phyloP scores from a whole-genome alignment of 306 rosid species.

The Quercus rubra region DNA sequence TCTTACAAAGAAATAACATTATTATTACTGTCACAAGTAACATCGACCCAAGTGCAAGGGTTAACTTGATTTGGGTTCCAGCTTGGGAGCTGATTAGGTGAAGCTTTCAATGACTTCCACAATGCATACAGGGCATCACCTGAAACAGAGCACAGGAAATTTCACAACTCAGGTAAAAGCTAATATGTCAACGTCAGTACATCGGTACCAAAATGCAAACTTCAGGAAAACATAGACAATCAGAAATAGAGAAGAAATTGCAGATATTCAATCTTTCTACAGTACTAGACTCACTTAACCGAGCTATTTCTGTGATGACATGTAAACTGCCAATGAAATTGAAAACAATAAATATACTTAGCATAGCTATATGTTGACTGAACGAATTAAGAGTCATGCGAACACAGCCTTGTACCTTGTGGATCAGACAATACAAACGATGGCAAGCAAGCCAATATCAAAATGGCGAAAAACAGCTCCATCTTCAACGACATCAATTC shows the following conservation, averaged over 20 bases:
- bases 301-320: not conserved
- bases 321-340: not conserved
- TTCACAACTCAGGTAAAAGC: conserved; percentile 18
- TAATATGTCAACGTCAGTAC: conserved; percentile 11
- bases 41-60: conserved; percentile 95
- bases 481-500: conserved; percentile 48
- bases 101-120: conserved; percentile 57
- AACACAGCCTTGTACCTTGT: conserved; percentile 56
- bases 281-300: not conserved
- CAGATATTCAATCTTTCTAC: not conserved
- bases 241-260: not conserved
- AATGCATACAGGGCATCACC: conserved; percentile 82
- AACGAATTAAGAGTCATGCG: not conserved
- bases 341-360: conserved; percentile 4
- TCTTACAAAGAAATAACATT: conserved; percentile 77
- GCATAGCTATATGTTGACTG: conserved; percentile 1
- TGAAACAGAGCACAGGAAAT: conserved; percentile 34
- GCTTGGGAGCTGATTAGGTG: conserved; percentile 64
- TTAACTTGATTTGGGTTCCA: conserved; percentile 90
- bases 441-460: conserved; percentile 52
- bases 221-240: not conserved
- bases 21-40: conserved; percentile 50
- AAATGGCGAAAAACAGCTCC: conserved; percentile 42
- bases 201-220: conserved; percentile 1
- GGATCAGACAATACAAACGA: conserved; percentile 59